Evolutionary conservation across 768 basidiomycete species (phyloP).

Genomic region (Pleurotus salmoneostramineus): DNA sequence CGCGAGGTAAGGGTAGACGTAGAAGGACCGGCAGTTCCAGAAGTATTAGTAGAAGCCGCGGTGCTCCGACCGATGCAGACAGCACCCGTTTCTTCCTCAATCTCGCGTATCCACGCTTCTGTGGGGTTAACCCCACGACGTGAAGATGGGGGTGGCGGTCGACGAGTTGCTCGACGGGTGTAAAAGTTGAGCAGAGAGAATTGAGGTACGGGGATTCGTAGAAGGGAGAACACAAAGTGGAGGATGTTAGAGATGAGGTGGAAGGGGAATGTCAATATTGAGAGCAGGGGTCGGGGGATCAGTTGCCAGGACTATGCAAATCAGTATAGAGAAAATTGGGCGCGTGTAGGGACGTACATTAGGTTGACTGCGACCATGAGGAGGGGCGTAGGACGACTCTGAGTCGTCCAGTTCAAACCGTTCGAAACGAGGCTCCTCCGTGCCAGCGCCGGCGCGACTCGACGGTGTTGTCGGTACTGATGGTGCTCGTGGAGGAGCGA

Average conservation of each 20-base stretch:
- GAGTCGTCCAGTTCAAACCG: conserved; percentile 52
- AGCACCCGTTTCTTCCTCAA: conserved; percentile 86
- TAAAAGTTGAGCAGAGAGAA: conserved; percentile 48
- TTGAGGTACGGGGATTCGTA: conserved; percentile 66
- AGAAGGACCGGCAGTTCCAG: conserved; percentile 41
- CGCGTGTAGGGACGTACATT: conserved; percentile 12
- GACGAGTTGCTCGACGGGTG: conserved; percentile 28
- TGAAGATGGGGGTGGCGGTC: conserved; percentile 30
- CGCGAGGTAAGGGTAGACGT: conserved; percentile 30
- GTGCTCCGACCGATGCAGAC: conserved; percentile 47
- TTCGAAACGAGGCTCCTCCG: conserved; percentile 19
- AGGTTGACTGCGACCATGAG: conserved; percentile 6
- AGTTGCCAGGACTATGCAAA: conserved; percentile 15
- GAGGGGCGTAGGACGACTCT: conserved; percentile 22
- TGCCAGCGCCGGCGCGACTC: conserved; percentile 9
- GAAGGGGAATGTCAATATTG: conserved; percentile 56
- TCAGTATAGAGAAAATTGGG: conserved; percentile 10
- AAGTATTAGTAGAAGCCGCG: conserved; percentile 22
- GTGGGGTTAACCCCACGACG: conserved; percentile 38
- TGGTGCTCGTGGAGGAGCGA: conserved; percentile 11
- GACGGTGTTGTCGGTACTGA: not conserved
- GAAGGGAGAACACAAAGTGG: conserved; percentile 59
- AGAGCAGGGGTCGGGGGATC: conserved; percentile 34
- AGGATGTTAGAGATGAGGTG: conserved; percentile 56
- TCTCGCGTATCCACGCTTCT: conserved; percentile 73